Evolutionary conservation across 768 basidiomycete genomes (phyloP), one percentile per base, ranked within the genome.

Genomic region (Austroboletus eburneus): DNA sequence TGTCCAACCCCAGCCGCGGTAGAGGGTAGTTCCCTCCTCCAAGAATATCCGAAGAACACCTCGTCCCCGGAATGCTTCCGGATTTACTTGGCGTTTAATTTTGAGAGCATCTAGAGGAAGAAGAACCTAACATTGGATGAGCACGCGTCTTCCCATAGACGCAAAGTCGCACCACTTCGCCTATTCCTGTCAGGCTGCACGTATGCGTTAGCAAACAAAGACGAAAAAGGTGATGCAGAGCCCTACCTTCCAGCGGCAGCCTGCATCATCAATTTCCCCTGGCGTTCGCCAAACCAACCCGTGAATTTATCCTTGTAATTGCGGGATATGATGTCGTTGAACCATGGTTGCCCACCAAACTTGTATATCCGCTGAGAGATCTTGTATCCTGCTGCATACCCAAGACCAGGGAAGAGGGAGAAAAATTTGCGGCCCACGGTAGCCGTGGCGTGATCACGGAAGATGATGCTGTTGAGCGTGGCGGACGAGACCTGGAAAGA

Each of bases 1-100:
- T 20, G 95, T 98, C 95, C 95, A 98, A 37, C 94, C 94, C 91
- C 94, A 96, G 23, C 95, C 95, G 52, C 93, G 85, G 70, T 99
- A 99, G 29, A 99, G 78, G 1, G 87, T 79, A 9, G 87, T 80
- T 46, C 93, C 91, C 64, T 98, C 95, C 56, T 99, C 94, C 63
- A 81, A 67, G 67, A 99, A 80, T 57, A 99, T 91, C 44, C 87
- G 85, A 45, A 96, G 52, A 56, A 93, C 77, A 17, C 93, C 92
- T 21, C 95, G 89, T 30, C 93, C 93, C 29, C 91, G 87, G 81
- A 99, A 92, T 1, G 95, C 95, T 59, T 97, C 96, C 1, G 95
- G 95, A 71, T 99, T 99, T 46, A 88, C 90, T 72, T 99, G 95
- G 43, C 93, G 86, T 73, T 96, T 97, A 69, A 99, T 98, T 72